Conservation (phyloP, 73 alveolate genomes). For the Durusdinium trenchii region DNA sequence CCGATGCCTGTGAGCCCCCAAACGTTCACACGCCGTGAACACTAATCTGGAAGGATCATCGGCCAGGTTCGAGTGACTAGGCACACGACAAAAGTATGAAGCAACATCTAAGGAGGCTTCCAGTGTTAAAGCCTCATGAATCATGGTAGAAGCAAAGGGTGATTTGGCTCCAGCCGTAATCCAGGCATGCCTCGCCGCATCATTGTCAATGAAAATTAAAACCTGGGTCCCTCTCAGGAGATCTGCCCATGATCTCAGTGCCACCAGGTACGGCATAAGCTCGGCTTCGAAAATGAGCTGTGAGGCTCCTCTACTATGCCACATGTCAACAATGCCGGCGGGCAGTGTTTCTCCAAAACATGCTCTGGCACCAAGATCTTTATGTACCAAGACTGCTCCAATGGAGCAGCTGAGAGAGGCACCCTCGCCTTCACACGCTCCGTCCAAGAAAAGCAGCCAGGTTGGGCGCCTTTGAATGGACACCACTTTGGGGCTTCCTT, state of each 20-base stretch:
- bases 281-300: too few species aligned
- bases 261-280: not conserved
- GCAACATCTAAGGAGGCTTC: not conserved
- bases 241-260: not conserved
- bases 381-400: too few species aligned
- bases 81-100: not conserved
- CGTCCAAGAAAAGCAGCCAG: too few species aligned
- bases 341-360: too few species aligned
- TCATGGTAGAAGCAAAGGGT: not conserved
- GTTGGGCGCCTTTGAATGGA: too few species aligned
- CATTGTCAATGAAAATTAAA: slow-evolving; percentile 7
- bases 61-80: not conserved
- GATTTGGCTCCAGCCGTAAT: not conserved
- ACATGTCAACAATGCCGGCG: too few species aligned
- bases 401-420: too few species aligned
- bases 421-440: too few species aligned
- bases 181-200: slow-evolving; percentile 18
- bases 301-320: too few species aligned
- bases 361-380: too few species aligned
- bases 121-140: not conserved
- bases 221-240: not conserved
- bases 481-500: too few species aligned
- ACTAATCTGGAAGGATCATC: not conserved
- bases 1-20: not conserved
- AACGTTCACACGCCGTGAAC: not conserved